Base-by-base conservation (phyloP, 1,139 yeast species). In the Scheffersomyces titani region DNA sequence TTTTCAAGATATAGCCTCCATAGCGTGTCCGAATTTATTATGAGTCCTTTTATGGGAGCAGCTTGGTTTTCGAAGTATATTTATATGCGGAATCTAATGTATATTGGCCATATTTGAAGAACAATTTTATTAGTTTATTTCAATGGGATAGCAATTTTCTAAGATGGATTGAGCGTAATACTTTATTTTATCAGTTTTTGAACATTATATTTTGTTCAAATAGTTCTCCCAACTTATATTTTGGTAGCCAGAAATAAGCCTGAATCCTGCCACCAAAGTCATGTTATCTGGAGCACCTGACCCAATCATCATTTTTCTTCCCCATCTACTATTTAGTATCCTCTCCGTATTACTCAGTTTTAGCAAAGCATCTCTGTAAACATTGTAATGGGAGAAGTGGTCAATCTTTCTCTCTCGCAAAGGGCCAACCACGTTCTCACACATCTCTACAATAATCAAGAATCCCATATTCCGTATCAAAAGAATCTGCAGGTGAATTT, bases 361-460 rank as follows among this genome's bases (percentile, higher is more conserved):
- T 30, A 30, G 2, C 13, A 11, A 13, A 9, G 40, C 13, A 30
- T 30, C 40, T 16, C 40, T 11, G 40, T 11, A 30, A 30, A 30
- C 40, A 6, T 46, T 46, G 18, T 16, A 9, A 89, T 90, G 96
- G 86, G 81, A 58, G 97, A 93, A 66, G 76, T 90, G 0, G 73
- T 93, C 18, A 89, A 85, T 20, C 60, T 92, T 0, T 86, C 97
- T 3, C 77, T 86, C 7, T 91, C 97, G 0, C 92, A 88, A 16
- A 69, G 78, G 47, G 82, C 97, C 0, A 91, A 90, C 65, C 94
- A 90, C 69, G 71, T 90, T 13, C 71, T 83, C 3, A 84, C 97
- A 0, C 97, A 91, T 65, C 87, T 91, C 65, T 91, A 87, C 76
- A 92, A 94, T 66, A 74, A 84, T 18, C 97, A 92, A 69, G 96